Evolutionary conservation across 441 rosid genomes (phyloP).

Genomic region (Hura crepitans): DNA sequence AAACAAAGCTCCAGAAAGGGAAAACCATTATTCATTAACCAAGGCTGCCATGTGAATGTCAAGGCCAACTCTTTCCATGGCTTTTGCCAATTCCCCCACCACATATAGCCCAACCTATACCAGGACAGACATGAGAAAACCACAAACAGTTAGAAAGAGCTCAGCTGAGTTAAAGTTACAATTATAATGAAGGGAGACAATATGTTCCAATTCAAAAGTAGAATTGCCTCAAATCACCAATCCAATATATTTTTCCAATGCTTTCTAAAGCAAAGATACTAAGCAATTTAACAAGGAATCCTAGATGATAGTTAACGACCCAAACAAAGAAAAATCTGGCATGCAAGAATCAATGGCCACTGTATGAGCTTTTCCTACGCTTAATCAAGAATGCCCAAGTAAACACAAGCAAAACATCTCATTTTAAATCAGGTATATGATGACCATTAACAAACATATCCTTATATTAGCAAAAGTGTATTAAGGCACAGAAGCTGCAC

Average conservation of each 20-base stretch:
- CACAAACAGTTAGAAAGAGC: conserved; percentile 6
- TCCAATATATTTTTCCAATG: conserved; percentile 5
- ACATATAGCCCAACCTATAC: conserved; percentile 85
- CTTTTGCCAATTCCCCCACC: conserved; percentile 75
- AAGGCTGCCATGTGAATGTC: conserved; percentile 88
- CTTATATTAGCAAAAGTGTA: no score
- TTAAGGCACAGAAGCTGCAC: neutral
- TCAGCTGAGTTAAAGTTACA: neutral
- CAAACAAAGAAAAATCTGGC: no score
- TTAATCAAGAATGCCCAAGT: no score
- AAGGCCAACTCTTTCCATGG: conserved; percentile 77
- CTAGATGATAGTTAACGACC: no score
- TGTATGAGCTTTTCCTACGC: no score
- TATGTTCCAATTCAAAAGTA: neutral
- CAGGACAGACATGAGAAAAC: conserved; percentile 17
- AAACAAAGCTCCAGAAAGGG: conserved; percentile 3
- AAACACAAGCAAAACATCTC: no score
- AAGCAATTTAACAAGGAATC: no score
- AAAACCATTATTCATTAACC: conserved; percentile 39
- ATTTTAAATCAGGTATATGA: no score
- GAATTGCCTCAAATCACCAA: no score
- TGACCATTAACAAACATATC: no score
- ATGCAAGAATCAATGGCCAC: no score
- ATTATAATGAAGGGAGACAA: conserved; percentile 1
- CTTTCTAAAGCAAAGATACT: neutral